Evolutionary conservation across 2,329 filamentous ascomycete species (phyloP).

Genomic region (Whalleya microplaca): DNA sequence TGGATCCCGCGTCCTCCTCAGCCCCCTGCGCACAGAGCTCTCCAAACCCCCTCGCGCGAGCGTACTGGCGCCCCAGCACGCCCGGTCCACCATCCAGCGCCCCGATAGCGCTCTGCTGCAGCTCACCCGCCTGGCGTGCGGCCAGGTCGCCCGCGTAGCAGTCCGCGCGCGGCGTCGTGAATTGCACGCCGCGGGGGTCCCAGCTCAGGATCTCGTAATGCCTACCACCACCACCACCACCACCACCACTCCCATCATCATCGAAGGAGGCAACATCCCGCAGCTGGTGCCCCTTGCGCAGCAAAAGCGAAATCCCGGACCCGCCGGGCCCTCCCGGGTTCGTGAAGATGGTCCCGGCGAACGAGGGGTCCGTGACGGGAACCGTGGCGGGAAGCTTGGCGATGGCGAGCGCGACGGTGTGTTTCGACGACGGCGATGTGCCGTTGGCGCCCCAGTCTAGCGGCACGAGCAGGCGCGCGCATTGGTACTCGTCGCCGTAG

Average conservation of each 20-base stretch:
- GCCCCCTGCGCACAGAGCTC: conserved; percentile 34
- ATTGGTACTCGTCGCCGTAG: conserved; percentile 40
- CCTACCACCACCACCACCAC: conserved; percentile 28
- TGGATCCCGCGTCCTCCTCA: conserved; percentile 29
- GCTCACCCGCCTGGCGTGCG: conserved; percentile 32
- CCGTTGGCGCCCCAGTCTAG: conserved; percentile 44
- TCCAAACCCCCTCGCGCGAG: conserved; percentile 33
- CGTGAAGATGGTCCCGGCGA: conserved; percentile 47
- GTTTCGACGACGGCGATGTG: conserved; percentile 32
- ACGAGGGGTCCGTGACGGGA: conserved; percentile 41
- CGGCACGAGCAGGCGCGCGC: conserved; percentile 48
- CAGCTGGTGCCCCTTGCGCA: conserved; percentile 33
- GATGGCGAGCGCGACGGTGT: conserved; percentile 45
- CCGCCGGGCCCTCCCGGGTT: conserved; percentile 52
- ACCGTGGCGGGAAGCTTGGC: conserved; percentile 46
- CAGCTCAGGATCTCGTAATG: conserved; percentile 49
- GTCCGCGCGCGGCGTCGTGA: conserved; percentile 42
- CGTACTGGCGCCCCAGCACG: conserved; percentile 34
- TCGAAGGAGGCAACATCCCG: conserved; percentile 32
- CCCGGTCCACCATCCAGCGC: conserved; percentile 23
- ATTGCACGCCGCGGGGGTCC: conserved; percentile 48
- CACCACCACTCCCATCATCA: no score
- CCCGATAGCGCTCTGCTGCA: conserved; percentile 38
- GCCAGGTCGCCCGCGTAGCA: conserved; percentile 42
- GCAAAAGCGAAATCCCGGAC: conserved; percentile 41